Conservation (phyloP, 2,329 filamentous ascomycete genomes). For the Mariannaea elegans region DNA sequence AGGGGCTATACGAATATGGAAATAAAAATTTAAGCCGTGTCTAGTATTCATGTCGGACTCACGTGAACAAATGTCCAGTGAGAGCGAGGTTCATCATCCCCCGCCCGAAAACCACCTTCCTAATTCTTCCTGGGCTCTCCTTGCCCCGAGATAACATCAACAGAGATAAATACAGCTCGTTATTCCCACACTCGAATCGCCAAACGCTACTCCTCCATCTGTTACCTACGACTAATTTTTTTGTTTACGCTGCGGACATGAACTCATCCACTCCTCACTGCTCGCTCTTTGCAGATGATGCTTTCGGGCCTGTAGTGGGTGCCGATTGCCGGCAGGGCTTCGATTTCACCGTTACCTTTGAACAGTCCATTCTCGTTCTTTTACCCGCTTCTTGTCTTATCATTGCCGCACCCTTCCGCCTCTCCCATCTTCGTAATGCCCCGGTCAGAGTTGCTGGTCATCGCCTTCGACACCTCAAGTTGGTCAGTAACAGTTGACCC, state of each 20-base stretch:
- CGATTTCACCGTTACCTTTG: conserved; percentile 61
- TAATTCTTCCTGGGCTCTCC: conserved; percentile 14
- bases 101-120: conserved; percentile 36
- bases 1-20: too few species aligned
- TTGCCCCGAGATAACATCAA: conserved; percentile 10
- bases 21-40: too few species aligned
- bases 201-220: conserved; percentile 2
- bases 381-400: conserved; percentile 44
- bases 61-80: too few species aligned
- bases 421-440: conserved; percentile 38
- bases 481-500: conserved; percentile 30
- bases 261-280: conserved; percentile 34
- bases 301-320: conserved; percentile 38
- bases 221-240: too few species aligned
- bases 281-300: conserved; percentile 34
- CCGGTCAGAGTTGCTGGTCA: conserved; percentile 38
- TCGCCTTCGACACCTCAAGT: conserved; percentile 39
- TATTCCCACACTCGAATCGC: not conserved
- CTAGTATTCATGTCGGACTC: too few species aligned
- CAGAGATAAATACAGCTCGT: not conserved
- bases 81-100: too few species aligned
- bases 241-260: conserved; percentile 26
- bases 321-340: conserved; percentile 50
- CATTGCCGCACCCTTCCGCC: conserved; percentile 43
- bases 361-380: conserved; percentile 47